Base-by-base conservation (phyloP, 179 eudicot species). In the Silene noctiflora region DNA sequence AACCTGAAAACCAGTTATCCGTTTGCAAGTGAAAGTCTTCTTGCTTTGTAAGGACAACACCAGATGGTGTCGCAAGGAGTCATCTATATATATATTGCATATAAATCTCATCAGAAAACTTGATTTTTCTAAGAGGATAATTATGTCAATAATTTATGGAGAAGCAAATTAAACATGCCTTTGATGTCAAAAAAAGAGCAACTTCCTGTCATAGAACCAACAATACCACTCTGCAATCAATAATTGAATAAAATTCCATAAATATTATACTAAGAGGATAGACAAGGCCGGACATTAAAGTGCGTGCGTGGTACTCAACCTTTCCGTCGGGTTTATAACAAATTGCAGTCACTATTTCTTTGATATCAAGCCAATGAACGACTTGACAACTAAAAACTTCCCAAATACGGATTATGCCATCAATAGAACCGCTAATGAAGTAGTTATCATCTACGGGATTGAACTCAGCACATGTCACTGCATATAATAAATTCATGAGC, bases 391-490 rank as follows among this genome's bases (percentile, higher is more conserved):
- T 78, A 25, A 53, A 76, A 48, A 93, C 85, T 69, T 87, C 86
- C 99, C 99, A 96, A 20, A 96, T 84, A 56, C 99, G 96, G 20
- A 93, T 86, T 78, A 88, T 91, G 35, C 97, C 98, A 78, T 96
- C 99, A 51, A 96, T 89, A 27, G 99, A 96, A 61, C 99, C 99
- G 22, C 94, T 93, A 48, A 96, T 91, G 86, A 96, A 96, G 67
- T 81, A 83, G 73, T 84, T 83, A 71, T 90, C 87, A 84, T 96
- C 85, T 67, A 84, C 77, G 5, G 97, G 98, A 77, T 89, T 93
- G 86, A 96, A 96, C 68, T 93, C 94, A 29, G 92, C 85, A 71
- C 94, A 93, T 25, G 98, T 96, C 73, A 96, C 98, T 96, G 90
- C 88, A 86, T 75, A 77, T 71, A 73, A 44, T 20, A 44, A 66